Percentiles rank a stretch among this genome's conserved stretches.
Evolutionary conservation across 1,139 yeast genomes (phyloP).

Genomic region (Lodderomyces beijingensis): DNA sequence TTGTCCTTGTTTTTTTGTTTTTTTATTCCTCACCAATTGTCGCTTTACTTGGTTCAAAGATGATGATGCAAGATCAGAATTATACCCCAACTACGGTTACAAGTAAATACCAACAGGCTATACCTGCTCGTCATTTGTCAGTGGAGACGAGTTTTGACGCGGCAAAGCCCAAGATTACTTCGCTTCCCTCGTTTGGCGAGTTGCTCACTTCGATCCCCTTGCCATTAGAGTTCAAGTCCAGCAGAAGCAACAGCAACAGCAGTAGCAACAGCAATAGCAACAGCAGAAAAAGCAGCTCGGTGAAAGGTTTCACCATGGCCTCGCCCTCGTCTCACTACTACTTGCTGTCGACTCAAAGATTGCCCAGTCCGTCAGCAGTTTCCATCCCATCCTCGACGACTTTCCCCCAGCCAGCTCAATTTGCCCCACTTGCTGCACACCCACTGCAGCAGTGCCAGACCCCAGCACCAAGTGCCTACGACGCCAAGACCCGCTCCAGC

Average conservation of each 20-base stretch:
- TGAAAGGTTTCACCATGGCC: not conserved
- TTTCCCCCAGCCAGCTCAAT: slow-evolving; percentile 3
- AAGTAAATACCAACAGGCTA: no score
- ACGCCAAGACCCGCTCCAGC: slow-evolving; percentile 9
- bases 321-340: slow-evolving; percentile 8
- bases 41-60: no score
- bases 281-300: not conserved
- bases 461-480: slow-evolving; percentile 9
- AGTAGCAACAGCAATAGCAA: slow-evolving; percentile 3
- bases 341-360: slow-evolving; percentile 5
- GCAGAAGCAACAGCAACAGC: slow-evolving; percentile 4
- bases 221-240: slow-evolving; percentile 23
- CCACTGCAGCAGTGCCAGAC: not conserved
- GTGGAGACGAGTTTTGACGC: not conserved
- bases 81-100: no score
- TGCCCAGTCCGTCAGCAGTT: slow-evolving; percentile 11
- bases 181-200: slow-evolving; percentile 37
- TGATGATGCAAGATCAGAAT: no score
- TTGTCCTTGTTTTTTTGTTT: no score
- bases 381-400: not conserved
- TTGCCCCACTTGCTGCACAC: no score
- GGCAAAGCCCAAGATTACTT: slow-evolving; percentile 9
- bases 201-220: slow-evolving; percentile 34
- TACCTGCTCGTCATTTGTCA: no score
- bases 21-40: no score